Percentiles rank a stretch among this genome's conserved stretches.
Evolutionary conservation across 768 basidiomycete genomes (phyloP).

Genomic region (Tulasnella sp.): DNA sequence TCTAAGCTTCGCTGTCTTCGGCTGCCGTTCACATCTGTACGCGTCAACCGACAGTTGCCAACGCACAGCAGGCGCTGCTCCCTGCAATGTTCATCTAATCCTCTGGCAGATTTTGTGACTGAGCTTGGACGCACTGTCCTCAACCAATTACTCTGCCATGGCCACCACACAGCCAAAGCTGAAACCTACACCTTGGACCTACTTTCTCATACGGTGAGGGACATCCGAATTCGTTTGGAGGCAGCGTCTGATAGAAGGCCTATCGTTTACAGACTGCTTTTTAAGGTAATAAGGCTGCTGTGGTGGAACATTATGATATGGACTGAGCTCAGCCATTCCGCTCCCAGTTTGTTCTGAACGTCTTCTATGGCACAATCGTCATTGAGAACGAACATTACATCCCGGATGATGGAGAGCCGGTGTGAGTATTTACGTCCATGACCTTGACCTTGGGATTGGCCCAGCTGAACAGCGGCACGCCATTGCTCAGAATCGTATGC

Average conservation of each 20-base stretch:
- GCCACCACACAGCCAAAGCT: neutral
- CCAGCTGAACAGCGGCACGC: neutral
- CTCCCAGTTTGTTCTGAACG: constrained; percentile 64
- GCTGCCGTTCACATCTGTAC: too few relatives aligned
- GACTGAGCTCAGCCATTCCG: neutral
- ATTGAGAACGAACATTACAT: constrained; percentile 66
- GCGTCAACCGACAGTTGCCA: too few relatives aligned
- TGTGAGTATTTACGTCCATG: constrained; percentile 35
- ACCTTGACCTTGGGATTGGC: too few relatives aligned
- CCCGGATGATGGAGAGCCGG: constrained; percentile 56
- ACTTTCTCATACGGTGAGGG: constrained; percentile 40
- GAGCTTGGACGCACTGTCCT: neutral
- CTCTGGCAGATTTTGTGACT: too few relatives aligned
- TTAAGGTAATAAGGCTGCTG: constrained; percentile 15
- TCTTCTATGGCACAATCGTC: constrained; percentile 84
- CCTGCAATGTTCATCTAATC: too few relatives aligned
- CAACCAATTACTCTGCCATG: neutral
- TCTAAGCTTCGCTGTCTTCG: too few relatives aligned
- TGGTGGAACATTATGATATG: neutral
- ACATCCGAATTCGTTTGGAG: neutral
- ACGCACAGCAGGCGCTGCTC: too few relatives aligned
- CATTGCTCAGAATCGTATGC: constrained; percentile 52
- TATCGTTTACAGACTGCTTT: constrained; percentile 23
- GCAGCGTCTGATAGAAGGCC: neutral
- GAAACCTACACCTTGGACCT: constrained; percentile 48